Conservation (phyloP, 352 stramenopile species). For the Phytopythium delawarense region DNA sequence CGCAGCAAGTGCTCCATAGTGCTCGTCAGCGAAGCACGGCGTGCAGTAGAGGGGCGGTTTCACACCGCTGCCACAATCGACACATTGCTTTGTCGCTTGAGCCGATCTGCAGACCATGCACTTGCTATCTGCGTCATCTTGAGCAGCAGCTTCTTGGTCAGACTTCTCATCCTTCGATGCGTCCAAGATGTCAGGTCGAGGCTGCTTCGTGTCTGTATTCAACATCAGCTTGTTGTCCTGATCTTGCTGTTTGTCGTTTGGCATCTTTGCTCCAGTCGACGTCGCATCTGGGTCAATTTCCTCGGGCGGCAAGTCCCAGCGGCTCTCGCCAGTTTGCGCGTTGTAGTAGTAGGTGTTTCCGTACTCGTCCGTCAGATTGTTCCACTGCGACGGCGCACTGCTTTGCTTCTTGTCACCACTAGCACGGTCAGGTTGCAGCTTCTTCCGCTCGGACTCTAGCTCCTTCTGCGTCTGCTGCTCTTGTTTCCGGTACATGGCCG, state of each 20-base stretch:
- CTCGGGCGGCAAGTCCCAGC: conserved; percentile 39
- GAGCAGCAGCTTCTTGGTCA: background rate
- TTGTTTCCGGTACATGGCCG: conserved; percentile 36
- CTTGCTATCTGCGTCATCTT: conserved; percentile 18
- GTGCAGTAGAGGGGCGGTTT: conserved; percentile 33
- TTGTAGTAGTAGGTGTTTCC: conserved; percentile 74
- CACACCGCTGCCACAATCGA: conserved; percentile 30
- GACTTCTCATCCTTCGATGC: background rate
- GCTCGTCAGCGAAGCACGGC: conserved; percentile 51
- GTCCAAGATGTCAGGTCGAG: background rate
- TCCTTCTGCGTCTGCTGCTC: conserved; percentile 32
- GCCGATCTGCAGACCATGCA: conserved; percentile 34
- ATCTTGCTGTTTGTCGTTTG: background rate
- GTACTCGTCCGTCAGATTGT: conserved; percentile 31
- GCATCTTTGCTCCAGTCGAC: background rate
- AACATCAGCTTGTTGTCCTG: background rate
- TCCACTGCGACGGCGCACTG: conserved; percentile 21
- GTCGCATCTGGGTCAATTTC: background rate
- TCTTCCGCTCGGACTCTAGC: conserved; percentile 8
- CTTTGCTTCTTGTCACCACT: conserved; percentile 5
- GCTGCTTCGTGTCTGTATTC: background rate
- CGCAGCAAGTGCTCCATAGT: conserved; percentile 10
- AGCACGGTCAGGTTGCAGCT: conserved; percentile 8
- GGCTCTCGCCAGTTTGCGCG: conserved; percentile 33
- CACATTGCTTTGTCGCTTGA: conserved; percentile 44